These are phyloP conservation scores for Aplosporella prunicola DNA, from an alignment of 2,329 filamentous ascomycete genomes.

Conservation along the genomic window DNA sequence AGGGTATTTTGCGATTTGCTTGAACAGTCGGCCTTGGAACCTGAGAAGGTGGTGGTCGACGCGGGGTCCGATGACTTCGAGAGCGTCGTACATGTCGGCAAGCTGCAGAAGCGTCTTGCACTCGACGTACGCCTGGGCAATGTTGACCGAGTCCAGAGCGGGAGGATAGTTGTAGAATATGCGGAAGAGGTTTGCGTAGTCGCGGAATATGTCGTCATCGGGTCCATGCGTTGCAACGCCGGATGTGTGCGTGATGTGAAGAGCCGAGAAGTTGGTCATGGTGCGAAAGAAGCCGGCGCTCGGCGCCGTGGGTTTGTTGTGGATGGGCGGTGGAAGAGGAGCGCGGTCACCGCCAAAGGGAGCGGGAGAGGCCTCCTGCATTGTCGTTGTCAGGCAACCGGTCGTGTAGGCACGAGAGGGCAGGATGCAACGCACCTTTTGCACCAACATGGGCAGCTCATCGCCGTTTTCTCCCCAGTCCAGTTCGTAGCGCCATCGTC, in stretches of 20 bases:
- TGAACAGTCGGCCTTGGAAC: conserved; percentile 85
- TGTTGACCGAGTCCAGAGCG: conserved; percentile 71
- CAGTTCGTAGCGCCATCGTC: conserved; percentile 79
- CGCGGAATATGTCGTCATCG: conserved; percentile 65
- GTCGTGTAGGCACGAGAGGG: background rate
- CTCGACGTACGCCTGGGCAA: conserved; percentile 85
- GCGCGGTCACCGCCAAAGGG: conserved; percentile 21
- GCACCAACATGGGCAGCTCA: conserved; percentile 80
- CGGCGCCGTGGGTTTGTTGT: conserved; percentile 55
- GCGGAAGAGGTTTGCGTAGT: conserved; percentile 93
- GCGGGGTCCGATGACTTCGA: conserved; percentile 76
- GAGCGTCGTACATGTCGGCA: conserved; percentile 90
- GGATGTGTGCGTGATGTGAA: conserved; percentile 36
- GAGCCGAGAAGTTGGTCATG: conserved; percentile 66
- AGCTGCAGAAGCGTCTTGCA: conserved; percentile 82
- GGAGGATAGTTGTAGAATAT: conserved; percentile 93
- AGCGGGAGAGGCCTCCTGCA: conserved; percentile 10
- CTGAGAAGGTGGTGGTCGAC: conserved; percentile 91
- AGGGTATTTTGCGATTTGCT: conserved; percentile 93
- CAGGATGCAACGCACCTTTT: conserved; percentile 49
- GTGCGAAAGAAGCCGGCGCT: conserved; percentile 73
- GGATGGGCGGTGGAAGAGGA: conserved; percentile 42
- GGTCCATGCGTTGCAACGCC: conserved; percentile 47
- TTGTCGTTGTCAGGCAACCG: no score
- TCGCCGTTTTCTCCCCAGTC: conserved; percentile 62